These are phyloP conservation scores for Schwanniomyces sp. DNA, from an alignment of 805 yeast species.

Conservation along the genomic window DNA sequence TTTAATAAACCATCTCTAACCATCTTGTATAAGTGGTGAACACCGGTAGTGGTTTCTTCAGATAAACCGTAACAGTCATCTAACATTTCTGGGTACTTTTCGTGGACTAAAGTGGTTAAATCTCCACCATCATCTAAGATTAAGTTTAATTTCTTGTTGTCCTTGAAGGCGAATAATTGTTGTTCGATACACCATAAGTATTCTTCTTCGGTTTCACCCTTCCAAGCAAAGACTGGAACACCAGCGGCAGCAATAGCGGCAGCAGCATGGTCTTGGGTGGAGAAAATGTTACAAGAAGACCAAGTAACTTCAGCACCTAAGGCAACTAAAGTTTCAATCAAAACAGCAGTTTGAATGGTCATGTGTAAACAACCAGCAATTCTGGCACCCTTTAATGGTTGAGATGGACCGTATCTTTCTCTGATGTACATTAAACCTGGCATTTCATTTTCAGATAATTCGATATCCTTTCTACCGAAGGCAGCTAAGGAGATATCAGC, in stretches of 20 bases:
- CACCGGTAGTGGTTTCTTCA: conserved; percentile 99
- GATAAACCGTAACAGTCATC: conserved; percentile 92
- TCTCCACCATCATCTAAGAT: conserved; percentile 99
- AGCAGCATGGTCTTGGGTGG: conserved; percentile 99
- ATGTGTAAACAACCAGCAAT: conserved; percentile 99
- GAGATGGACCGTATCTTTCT: conserved; percentile 83
- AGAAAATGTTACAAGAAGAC: conserved; percentile 99
- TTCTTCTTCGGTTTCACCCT: conserved; percentile 99
- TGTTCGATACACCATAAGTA: conserved; percentile 99
- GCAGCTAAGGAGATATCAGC: conserved; percentile 98
- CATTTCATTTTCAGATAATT: conserved; percentile 98
- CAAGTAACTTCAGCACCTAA: conserved; percentile 99
- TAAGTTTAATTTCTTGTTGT: conserved; percentile 90
- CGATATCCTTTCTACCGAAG: conserved; percentile 99
- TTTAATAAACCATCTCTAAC: conserved; percentile 81
- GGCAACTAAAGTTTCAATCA: conserved; percentile 95
- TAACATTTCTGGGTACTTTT: conserved; percentile 97
- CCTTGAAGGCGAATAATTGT: conserved; percentile 97
- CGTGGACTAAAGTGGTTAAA: conserved; percentile 93
- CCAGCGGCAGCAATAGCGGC: conserved; percentile 99
- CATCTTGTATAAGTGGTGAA: conserved; percentile 97
- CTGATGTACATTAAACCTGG: conserved; percentile 99
- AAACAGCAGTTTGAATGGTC: conserved; percentile 99
- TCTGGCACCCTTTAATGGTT: conserved; percentile 98
- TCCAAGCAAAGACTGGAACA: conserved; percentile 99